phyloP scores from a whole-genome alignment of 345 rosid genomes.

The Brassica carinata region DNA sequence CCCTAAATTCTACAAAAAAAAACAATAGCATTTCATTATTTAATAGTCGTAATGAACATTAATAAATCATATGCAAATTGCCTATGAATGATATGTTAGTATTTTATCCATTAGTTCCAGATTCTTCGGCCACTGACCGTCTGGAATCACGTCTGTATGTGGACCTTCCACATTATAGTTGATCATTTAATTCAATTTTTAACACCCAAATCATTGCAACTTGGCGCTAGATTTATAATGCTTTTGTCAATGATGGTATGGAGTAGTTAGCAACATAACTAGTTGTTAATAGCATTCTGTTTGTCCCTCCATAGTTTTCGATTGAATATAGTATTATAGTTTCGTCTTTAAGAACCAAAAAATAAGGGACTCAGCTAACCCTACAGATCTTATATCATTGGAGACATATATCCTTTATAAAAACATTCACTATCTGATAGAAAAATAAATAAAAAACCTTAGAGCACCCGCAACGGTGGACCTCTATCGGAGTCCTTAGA shows the following conservation, averaged over 20 bases:
- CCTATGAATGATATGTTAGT: background rate
- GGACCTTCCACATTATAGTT: constrained; percentile 26
- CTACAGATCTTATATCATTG: background rate
- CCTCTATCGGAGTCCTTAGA: no score
- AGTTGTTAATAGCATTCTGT: background rate
- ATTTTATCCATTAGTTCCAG: constrained; percentile 16
- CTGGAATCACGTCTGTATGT: constrained; percentile 15
- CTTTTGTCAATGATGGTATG: constrained; percentile 3
- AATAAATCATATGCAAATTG: background rate
- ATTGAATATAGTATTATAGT: background rate
- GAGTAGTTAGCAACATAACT: background rate
- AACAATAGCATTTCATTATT: background rate
- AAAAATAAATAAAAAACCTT: no score
- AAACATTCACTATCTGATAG: no score
- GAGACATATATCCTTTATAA: no score
- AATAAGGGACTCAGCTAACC: background rate
- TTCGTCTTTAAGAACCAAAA: background rate
- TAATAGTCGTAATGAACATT: background rate
- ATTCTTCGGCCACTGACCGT: constrained; percentile 21
- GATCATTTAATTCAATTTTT: constrained; percentile 9
- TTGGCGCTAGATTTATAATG: background rate
- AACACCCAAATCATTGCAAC: constrained; percentile 27
- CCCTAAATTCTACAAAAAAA: background rate
- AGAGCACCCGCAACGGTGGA: no score
- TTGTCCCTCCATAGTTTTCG: background rate